Base-by-base conservation (phyloP, 306 rosid species). In the Corylus avellana region DNA sequence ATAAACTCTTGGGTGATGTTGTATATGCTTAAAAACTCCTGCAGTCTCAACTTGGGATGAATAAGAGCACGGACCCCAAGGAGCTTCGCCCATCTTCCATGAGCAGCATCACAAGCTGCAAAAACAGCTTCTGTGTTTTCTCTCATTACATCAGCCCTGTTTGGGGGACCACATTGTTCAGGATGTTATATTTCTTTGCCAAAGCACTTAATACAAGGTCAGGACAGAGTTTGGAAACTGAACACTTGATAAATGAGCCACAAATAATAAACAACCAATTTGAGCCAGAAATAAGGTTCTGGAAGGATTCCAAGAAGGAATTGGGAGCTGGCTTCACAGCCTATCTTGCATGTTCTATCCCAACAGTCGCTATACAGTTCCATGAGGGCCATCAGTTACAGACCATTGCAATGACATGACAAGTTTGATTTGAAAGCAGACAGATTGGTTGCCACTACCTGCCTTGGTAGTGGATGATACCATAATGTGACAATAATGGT, bases 101-200 rank as follows among this genome's bases (percentile, higher is more conserved):
- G 99, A 80, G 99, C 98, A 86, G 97, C 97, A 90, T 96, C 99
- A 80, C 98, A 96, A 66, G 99, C 99, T 76, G 99, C 99, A 89
- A 96, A 92, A 84, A 96, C 96, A 69, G 99, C 99, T 96, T 93
- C 99, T 86, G 99, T 92, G 87, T 96, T 96, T 90, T 96, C 99
- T 84, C 99, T 94, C 94, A 91, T 84, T 82, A 93, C 98, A 84
- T 96, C 99, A 82, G 98, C 94, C 87, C 99, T 96, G 98, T 85
- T 85, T 84, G 51, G 88, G 88, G 88, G 84, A 90, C 83, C 87
- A 80, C 83, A 91, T 82, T 77, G 80, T 81, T 88, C 84, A 92
- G 93, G 82, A 88, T 86, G 77, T 66, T 76, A 74, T 72, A 88
- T 78, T 70, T 57, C 71, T 87, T 68, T 56, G 69, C 76, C 74